Conservation (phyloP, 1,284 basidiomycete genomes). For the Irpex rosettiformis region DNA sequence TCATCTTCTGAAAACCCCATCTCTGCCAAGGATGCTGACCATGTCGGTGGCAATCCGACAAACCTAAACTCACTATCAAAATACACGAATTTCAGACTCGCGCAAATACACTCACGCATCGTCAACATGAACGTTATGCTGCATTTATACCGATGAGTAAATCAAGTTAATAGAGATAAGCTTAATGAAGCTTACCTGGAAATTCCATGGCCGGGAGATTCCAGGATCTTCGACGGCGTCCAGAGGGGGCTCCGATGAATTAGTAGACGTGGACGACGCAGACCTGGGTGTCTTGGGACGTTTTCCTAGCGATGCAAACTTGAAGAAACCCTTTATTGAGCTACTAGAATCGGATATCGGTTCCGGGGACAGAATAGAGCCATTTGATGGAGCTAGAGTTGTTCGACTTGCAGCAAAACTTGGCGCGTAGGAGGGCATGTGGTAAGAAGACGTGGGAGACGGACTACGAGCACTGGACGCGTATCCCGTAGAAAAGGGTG, state of each 20-base stretch:
- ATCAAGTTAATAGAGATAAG: slow-evolving; percentile 5
- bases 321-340: slow-evolving; percentile 46
- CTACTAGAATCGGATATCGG: slow-evolving; percentile 21
- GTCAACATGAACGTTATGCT: slow-evolving; percentile 80
- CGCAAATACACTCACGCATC: slow-evolving; percentile 48
- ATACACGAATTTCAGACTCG: slow-evolving; percentile 3
- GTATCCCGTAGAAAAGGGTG: slow-evolving; percentile 32
- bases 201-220: slow-evolving; percentile 71
- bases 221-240: slow-evolving; percentile 51
- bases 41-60: slow-evolving; percentile 68
- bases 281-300: slow-evolving; percentile 34
- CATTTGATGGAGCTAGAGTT: slow-evolving; percentile 23
- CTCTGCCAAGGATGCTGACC: slow-evolving; percentile 55
- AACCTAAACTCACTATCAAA: slow-evolving; percentile 37
- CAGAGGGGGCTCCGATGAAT: slow-evolving; percentile 26
- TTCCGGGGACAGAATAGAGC: slow-evolving; percentile 29
- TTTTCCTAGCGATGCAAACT: slow-evolving; percentile 37
- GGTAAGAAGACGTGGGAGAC: slow-evolving; percentile 27
- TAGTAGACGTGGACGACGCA: slow-evolving; percentile 27
- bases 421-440: slow-evolving; percentile 28
- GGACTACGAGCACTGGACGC: slow-evolving; percentile 28
- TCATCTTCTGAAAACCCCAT: slow-evolving; percentile 67
- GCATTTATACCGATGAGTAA: slow-evolving; percentile 9
- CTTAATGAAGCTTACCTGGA: slow-evolving; percentile 48
- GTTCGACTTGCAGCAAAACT: slow-evolving; percentile 23